A percentile compares a stretch with the other conserved stretches of the same genome.
phyloP scores from a whole-genome alignment of 345 rosid species.

The Eucalyptus dawsonii region DNA sequence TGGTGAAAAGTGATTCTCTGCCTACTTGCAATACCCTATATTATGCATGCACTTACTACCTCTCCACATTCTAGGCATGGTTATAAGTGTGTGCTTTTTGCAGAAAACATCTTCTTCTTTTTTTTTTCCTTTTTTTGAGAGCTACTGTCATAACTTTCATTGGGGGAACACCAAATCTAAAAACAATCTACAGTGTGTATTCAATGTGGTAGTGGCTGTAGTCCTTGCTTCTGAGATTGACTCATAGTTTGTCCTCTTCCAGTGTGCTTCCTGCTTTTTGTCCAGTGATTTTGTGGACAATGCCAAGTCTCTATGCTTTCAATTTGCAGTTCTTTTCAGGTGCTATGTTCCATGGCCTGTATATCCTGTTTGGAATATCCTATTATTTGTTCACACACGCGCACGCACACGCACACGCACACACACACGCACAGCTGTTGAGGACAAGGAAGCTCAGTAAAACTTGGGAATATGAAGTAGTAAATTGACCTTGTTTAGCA shows the following conservation, averaged over 20 bases:
- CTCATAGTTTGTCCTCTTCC: not conserved
- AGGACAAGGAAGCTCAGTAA: not conserved
- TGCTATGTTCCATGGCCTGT: not conserved
- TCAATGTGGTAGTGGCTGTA: not conserved
- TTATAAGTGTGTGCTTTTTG: not conserved
- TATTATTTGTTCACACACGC: not conserved
- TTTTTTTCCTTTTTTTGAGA: no score
- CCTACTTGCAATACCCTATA: not conserved
- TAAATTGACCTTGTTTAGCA: not conserved
- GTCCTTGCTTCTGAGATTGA: not conserved
- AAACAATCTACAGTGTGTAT: not conserved
- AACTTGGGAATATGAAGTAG: not conserved
- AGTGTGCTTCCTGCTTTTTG: not conserved
- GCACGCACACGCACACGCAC: not conserved
- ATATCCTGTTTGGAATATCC: not conserved
- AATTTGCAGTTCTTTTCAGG: not conserved
- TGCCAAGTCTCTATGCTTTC: not conserved
- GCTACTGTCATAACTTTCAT: not conserved
- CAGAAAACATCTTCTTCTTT: not conserved
- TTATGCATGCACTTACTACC: not conserved
- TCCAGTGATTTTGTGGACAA: not conserved
- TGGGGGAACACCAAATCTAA: not conserved
- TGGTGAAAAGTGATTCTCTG: not conserved
- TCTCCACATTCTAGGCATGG: not conserved
- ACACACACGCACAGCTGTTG: not conserved